A percentile compares a stretch with the other conserved stretches of the same genome.
Evolutionary conservation across 2,329 filamentous ascomycete species (phyloP).

Genomic region (Aspergillus ochraceus): DNA sequence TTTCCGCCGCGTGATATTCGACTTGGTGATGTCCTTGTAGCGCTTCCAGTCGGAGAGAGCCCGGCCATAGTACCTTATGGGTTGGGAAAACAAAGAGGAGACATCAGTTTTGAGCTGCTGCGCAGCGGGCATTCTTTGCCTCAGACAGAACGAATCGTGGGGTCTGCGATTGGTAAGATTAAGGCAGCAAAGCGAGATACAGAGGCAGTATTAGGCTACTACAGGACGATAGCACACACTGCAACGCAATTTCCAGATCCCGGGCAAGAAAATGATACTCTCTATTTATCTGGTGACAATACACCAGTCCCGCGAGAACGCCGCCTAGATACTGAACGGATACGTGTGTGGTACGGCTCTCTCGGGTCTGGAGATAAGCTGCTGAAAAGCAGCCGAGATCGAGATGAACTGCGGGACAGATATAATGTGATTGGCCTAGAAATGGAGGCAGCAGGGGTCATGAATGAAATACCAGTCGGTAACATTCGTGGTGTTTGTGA

Average conservation of each 20-base stretch:
- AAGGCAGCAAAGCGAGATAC: background rate
- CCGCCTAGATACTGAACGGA: background rate
- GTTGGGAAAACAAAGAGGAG: conserved; percentile 33
- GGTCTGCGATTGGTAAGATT: conserved; percentile 24
- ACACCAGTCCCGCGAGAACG: background rate
- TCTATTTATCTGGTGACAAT: background rate
- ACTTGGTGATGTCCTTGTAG: conserved; percentile 41
- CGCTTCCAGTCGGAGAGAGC: conserved; percentile 22
- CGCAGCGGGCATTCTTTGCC: conserved; percentile 24
- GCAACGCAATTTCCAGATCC: background rate
- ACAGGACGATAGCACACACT: too few relatives aligned
- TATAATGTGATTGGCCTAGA: background rate
- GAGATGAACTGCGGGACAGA: background rate
- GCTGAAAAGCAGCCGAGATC: background rate
- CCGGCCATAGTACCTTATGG: conserved; percentile 34
- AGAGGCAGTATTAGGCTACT: background rate
- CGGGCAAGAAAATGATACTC: background rate
- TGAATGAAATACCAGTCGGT: background rate
- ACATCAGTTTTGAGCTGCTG: conserved; percentile 25
- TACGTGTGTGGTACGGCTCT: background rate
- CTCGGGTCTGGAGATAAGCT: background rate
- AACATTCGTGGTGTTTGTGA: background rate
- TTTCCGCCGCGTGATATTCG: conserved; percentile 35
- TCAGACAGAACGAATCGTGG: conserved; percentile 31
- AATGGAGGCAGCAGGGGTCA: background rate